Evolutionary conservation across 495 filamentous ascomycete genomes (phyloP), one percentile per base, ranked within the genome.

Genomic region (Gamarada debralockiae): DNA sequence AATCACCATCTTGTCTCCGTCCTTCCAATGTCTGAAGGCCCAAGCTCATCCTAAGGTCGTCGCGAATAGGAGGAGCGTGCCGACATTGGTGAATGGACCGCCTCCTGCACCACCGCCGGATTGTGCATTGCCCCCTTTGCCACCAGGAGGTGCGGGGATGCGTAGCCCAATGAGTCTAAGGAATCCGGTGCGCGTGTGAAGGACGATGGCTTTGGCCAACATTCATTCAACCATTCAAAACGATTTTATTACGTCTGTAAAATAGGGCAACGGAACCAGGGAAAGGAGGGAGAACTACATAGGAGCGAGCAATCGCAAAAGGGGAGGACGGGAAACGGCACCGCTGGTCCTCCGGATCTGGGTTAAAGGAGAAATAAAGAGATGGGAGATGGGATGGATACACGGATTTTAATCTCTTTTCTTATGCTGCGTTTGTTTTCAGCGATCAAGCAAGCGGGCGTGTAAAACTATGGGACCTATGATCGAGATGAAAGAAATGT

Each of bases 51-150:
- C 59, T 7, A 69, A 72, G 40, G 29, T 74, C 12, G 27, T 75
- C 12, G 27, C 50, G 21, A 65, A 68, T 23, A 73, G 79, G 27
- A 77, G 76, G 54, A 84, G 81, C 59, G 72, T 85, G 72, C 78
- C 80, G 3, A 76, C 78, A 6, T 65, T 86, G 25, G 67, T 66
- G 1, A 70, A 79, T 10, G 81, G 81, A 1, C 83, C 82, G 38
- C 83, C 83, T 0, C 74, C 73, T 12, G 78, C 74, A 13, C 84
- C 84, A 12, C 84, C 84, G 14, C 84, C 84, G 10, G 81, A 74
- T 17, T 77, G 75, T 46, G 82, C 84, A 0, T 71, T 87, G 3
- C 84, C 83, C 6, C 79, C 83, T 4, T 71, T 87, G 10, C 83
- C 83, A 12, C 58, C 57, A 1, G 34, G 34, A 18, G 41, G 38